Evolutionary conservation across 768 basidiomycete genomes (phyloP).

Genomic region (Strobilomyces dryophilus): DNA sequence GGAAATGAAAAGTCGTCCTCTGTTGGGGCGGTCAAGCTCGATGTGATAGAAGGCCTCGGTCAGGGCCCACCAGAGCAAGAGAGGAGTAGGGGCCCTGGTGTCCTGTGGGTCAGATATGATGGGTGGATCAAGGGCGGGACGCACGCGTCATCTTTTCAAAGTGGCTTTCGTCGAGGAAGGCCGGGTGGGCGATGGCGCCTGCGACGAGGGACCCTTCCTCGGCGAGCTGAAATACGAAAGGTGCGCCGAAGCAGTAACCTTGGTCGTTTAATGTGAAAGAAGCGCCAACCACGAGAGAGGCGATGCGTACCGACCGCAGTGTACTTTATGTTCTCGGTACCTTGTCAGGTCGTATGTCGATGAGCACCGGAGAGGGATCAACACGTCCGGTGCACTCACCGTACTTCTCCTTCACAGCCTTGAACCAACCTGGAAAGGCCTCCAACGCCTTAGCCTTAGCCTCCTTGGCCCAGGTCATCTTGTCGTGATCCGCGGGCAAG

Average conservation of each 20-base stretch:
- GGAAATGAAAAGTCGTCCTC: constrained; percentile 50
- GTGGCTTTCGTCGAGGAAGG: constrained; percentile 47
- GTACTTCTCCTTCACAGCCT: constrained; percentile 44
- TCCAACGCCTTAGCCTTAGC: constrained; percentile 33
- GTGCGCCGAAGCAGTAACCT: constrained; percentile 58
- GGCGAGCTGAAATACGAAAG: constrained; percentile 43
- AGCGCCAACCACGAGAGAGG: too few relatives aligned
- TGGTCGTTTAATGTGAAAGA: neutral
- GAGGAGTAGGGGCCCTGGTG: constrained; percentile 16
- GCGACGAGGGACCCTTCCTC: constrained; percentile 42
- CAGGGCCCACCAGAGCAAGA: constrained; percentile 20
- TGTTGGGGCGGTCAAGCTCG: constrained; percentile 10
- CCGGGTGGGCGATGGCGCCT: constrained; percentile 44
- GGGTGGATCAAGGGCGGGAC: constrained; percentile 4
- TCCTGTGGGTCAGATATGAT: neutral
- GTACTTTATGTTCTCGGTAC: constrained; percentile 35
- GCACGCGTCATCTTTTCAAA: constrained; percentile 45
- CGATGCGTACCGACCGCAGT: constrained; percentile 38
- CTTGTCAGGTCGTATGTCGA: constrained; percentile 7
- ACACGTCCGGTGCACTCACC: constrained; percentile 29
- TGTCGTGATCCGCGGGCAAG: constrained; percentile 31
- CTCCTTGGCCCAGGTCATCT: constrained; percentile 36
- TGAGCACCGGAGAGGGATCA: neutral
- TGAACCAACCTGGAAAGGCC: constrained; percentile 46
- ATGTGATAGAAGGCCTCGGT: neutral